These are phyloP conservation scores for Toxoplasma gondii DNA, from an alignment of 169 alveolate species.

Conservation along the genomic window DNA sequence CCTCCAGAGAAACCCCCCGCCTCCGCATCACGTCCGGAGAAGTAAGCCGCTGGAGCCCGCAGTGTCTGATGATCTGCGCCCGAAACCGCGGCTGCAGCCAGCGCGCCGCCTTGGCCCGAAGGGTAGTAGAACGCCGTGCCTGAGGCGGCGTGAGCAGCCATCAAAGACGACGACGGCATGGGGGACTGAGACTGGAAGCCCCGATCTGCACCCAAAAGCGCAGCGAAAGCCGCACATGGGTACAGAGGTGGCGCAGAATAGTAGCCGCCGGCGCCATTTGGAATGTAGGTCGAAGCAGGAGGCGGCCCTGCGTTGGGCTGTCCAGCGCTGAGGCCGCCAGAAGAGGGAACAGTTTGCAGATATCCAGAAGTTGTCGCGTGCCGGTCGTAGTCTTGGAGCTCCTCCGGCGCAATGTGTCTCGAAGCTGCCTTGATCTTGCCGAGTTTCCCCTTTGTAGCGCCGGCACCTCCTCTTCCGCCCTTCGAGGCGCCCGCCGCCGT, in stretches of 20 bases:
- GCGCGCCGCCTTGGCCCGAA: not conserved
- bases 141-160: not conserved
- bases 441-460: not conserved
- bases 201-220: not conserved
- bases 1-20: not conserved
- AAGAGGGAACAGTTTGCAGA: not conserved
- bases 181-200: not conserved
- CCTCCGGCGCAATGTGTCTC: not conserved
- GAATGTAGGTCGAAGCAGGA: not conserved
- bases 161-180: not conserved
- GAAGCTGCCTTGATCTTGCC: not conserved
- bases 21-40: not conserved
- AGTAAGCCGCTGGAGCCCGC: not conserved
- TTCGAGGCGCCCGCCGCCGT: not conserved
- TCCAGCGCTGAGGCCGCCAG: not conserved
- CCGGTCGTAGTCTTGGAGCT: conserved; percentile 12
- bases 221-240: not conserved
- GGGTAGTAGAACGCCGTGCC: not conserved
- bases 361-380: not conserved
- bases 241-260: not conserved
- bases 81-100: not conserved
- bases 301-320: not conserved
- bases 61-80: not conserved
- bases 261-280: not conserved
- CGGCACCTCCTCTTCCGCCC: not conserved